A percentile compares a stretch with the other conserved stretches of the same genome.
Evolutionary conservation across 495 filamentous ascomycete species (phyloP).

Genomic region (Penicillium bialowiezense): DNA sequence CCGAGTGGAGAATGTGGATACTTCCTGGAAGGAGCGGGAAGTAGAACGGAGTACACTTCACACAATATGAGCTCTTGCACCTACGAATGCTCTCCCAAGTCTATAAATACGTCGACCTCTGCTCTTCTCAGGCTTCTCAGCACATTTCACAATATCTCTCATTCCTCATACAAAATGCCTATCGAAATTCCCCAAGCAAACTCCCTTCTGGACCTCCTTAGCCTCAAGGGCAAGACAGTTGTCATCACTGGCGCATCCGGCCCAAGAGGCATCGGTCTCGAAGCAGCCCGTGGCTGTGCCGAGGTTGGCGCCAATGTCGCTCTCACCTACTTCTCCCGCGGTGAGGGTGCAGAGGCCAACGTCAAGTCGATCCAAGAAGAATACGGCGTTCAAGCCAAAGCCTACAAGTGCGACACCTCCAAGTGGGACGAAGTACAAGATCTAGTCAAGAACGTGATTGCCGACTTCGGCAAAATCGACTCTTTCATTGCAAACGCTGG

Average conservation of each 20-base stretch:
- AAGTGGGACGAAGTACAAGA: constrained; percentile 38
- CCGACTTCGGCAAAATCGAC: constrained; percentile 55
- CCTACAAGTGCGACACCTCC: constrained; percentile 49
- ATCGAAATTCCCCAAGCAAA: constrained; percentile 1
- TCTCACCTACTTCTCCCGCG: constrained; percentile 54
- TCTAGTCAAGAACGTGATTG: constrained; percentile 42
- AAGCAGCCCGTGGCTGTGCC: constrained; percentile 59
- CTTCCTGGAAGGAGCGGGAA: not conserved
- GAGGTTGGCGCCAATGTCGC: constrained; percentile 61
- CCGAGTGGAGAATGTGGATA: not conserved
- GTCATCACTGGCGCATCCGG: constrained; percentile 63
- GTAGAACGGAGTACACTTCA: not conserved
- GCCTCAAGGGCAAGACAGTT: constrained; percentile 62
- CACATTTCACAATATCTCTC: not conserved
- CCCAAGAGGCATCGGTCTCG: constrained; percentile 58
- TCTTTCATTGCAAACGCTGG: constrained; percentile 60
- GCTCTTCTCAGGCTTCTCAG: not conserved
- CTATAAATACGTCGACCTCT: not conserved
- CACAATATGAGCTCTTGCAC: not conserved
- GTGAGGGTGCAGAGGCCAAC: constrained; percentile 40
- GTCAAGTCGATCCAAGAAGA: constrained; percentile 46
- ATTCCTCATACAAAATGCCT: not conserved
- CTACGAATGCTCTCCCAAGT: not conserved
- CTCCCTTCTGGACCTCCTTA: constrained; percentile 41
- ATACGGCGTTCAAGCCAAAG: constrained; percentile 55